Percentiles rank a stretch among this genome's conserved stretches.
Evolutionary conservation across 1,139 yeast genomes (phyloP).

Genomic region (Blastobotrys arbuscula): DNA sequence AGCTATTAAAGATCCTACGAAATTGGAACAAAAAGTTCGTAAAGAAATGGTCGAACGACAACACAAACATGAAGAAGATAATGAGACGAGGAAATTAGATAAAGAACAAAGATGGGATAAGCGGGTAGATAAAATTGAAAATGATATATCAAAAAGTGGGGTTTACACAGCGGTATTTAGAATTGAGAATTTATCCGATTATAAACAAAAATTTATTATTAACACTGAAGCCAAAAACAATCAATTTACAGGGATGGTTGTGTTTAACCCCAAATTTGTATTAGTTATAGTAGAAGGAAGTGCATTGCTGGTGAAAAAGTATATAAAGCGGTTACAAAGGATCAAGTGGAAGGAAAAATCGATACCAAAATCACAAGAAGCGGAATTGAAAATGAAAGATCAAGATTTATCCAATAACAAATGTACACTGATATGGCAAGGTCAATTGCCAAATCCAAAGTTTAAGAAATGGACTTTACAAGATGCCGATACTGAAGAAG

Average conservation of each 20-base stretch:
- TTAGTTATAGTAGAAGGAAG: constrained; percentile 74
- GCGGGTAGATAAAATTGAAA: constrained; percentile 40
- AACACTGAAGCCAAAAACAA: constrained; percentile 75
- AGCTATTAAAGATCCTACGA: constrained; percentile 86
- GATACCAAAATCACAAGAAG: constrained; percentile 18
- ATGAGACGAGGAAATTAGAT: constrained; percentile 56
- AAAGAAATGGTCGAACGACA: constrained; percentile 62
- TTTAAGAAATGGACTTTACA: constrained; percentile 61
- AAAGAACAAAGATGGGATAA: constrained; percentile 52
- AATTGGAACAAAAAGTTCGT: constrained; percentile 67
- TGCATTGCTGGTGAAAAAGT: constrained; percentile 52
- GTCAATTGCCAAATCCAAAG: constrained; percentile 49
- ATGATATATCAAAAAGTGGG: constrained; percentile 49
- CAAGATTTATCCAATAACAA: constrained; percentile 43
- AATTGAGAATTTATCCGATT: constrained; percentile 50
- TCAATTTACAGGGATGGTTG: constrained; percentile 55
- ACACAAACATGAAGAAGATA: constrained; percentile 53
- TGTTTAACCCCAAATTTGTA: constrained; percentile 43
- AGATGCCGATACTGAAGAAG: constrained; percentile 48
- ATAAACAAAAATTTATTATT: constrained; percentile 65
- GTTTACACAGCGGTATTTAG: constrained; percentile 54
- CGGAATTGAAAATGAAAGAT: constrained; percentile 20
- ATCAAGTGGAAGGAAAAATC: constrained; percentile 63
- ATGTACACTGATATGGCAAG: constrained; percentile 69
- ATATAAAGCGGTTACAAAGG: constrained; percentile 57